Evolutionary conservation across 2,329 filamentous ascomycete genomes (phyloP), one percentile per base, ranked within the genome.

Genomic region (Didymella segeticola): DNA sequence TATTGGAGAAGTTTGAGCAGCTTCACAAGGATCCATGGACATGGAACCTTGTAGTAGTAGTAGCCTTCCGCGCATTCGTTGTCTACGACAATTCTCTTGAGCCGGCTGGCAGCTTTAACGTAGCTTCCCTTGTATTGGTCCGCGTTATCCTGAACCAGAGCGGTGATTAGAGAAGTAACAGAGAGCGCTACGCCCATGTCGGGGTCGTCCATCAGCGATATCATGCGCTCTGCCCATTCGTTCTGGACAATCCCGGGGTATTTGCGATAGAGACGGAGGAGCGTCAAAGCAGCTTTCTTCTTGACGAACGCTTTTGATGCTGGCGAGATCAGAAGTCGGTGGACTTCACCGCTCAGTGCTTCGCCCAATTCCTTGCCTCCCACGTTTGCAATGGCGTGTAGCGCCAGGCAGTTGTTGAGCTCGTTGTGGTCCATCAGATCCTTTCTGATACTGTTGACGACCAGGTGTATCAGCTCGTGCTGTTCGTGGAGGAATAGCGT

Each of bases 21-120:
- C 78, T 99, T 99, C 69, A 98, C 90, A 77, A 98, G 93, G 53
- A 99, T 87, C 95, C 95, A 99, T 2, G 95, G 95, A 71, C 95
- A 99, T 1, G 95, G 95, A n/a, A 99, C 95, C 70, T 97, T 97
- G 82, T 99, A 99, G 79, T 99, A 99, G 22, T 97, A 85, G 72
- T 99, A 99, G 72, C 98, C 95, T 50, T 86, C 84, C 0, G 91
- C 86, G 68, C 91, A 95, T 65, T 99, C 93, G 60, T 89, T 89
- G 64, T 98, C 93, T 22, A 98, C 87, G 14, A 97, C 83, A 62
- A 98, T 90, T 62, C 90, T 88, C 79, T 96, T 96, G 66, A 99
- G 76, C 51, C 92, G 83, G 57, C 91, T 89, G 0, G 93, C 93
- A 26, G 93, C 93, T 78, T 98, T 99, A 60, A 92, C 88, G 72